Evolutionary conservation across 306 rosid species (phyloP).

Genomic region (Bauhinia variegata): DNA sequence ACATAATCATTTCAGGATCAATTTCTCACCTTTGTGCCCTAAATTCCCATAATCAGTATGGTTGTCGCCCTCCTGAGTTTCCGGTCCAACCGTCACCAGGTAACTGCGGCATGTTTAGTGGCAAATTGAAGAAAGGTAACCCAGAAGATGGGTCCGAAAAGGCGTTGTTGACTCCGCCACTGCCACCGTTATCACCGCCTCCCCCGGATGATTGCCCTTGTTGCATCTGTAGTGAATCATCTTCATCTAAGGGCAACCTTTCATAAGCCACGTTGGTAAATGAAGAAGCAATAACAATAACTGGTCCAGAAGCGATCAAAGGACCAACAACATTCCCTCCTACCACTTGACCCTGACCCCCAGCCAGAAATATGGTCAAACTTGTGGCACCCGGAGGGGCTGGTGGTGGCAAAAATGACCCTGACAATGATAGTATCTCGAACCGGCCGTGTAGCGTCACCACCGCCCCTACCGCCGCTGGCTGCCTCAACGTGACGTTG

Average conservation of each 20-base stretch:
- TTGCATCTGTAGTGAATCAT: conserved; percentile 65
- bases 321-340: conserved; percentile 95
- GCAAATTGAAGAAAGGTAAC: conserved; percentile 82
- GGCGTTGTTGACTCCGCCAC: conserved; percentile 47
- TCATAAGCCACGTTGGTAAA: conserved; percentile 93
- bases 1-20: conserved; percentile 32
- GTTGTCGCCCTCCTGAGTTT: conserved; percentile 66
- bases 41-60: conserved; percentile 45
- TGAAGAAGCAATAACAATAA: conserved; percentile 86
- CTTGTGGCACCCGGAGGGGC: conserved; percentile 94
- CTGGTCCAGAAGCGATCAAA: conserved; percentile 79
- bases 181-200: conserved; percentile 33
- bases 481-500: conserved; percentile 75
- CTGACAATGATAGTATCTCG: conserved; percentile 78
- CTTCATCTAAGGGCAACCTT: conserved; percentile 85
- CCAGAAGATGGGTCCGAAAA: conserved; percentile 76
- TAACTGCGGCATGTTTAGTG: conserved; percentile 74
- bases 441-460: conserved; percentile 70
- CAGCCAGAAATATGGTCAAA: conserved; percentile 75
- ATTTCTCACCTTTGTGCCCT: conserved; percentile 56
- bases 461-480: conserved; percentile 56
- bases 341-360: conserved; percentile 89
- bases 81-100: conserved; percentile 76
- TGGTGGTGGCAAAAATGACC: conserved; percentile 87
- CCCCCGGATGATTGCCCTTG: conserved; percentile 61